Percentiles rank a stretch among this genome's conserved stretches.
phyloP scores from a whole-genome alignment of 176 grass and related monocot species.

The Zizania latifolia region DNA sequence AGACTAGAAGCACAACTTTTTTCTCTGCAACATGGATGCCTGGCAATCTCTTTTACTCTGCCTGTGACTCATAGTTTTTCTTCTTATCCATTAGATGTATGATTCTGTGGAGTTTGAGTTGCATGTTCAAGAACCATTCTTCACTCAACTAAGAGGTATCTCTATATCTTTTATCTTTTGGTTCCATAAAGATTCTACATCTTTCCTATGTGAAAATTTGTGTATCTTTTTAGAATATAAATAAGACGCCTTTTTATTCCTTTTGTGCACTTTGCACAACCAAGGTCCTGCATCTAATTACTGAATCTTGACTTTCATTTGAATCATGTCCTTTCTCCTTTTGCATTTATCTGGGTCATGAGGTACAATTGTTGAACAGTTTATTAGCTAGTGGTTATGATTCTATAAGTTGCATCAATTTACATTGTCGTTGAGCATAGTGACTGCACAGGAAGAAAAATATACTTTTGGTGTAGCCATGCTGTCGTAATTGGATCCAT shows the following conservation, averaged over 20 bases:
- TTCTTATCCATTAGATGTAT: slow-evolving; percentile 48
- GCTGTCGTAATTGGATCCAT: too few relatives aligned
- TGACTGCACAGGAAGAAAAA: not conserved
- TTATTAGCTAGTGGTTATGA: not conserved
- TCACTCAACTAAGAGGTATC: slow-evolving; percentile 73
- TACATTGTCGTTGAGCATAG: not conserved
- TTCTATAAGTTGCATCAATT: not conserved
- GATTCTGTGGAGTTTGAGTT: slow-evolving; percentile 55
- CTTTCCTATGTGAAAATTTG: not conserved
- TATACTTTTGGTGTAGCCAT: not conserved
- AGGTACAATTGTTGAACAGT: not conserved
- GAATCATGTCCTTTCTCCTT: not conserved
- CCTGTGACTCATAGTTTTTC: not conserved
- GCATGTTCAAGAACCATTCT: slow-evolving; percentile 94
- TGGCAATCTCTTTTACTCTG: not conserved
- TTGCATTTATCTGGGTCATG: not conserved
- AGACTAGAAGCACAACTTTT: not conserved
- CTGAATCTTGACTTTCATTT: not conserved
- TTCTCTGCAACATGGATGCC: not conserved
- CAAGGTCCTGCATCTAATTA: not conserved
- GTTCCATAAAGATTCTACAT: not conserved
- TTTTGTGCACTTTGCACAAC: not conserved
- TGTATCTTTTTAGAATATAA: not conserved
- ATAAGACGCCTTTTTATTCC: not conserved
- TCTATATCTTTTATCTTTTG: not conserved